Evolutionary conservation across 306 rosid species (phyloP), one percentile per base, ranked within the genome.

Genomic region (Nissolia schottii): DNA sequence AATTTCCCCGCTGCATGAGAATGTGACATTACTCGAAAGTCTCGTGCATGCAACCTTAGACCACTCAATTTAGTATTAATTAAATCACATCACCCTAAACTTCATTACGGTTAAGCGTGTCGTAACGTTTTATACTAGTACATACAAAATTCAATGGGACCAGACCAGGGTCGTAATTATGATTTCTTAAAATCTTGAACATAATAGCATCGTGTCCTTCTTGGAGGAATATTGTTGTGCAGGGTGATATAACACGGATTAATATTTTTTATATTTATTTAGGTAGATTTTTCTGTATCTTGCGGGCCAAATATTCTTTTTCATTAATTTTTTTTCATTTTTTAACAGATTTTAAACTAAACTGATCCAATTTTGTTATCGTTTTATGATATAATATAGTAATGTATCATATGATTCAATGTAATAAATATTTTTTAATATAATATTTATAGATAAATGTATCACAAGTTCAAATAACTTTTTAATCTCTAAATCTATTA

Each of bases 11-110:
- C 27, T 55, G 71, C 79, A 66, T 64, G 63, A 84, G 84, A 87
- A 85, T 74, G 92, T 82, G 87, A 85, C 77, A 72, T 75, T 84
- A 87, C 79, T 84, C 83, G 70, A 8, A 27, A 55, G 3, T 82
- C 81, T 84, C 85, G 85, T 82, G 83, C 85, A 63, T 84, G 82
- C 79, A 80, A 71, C 75, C 74, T 79, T 75, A 77, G 74, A 72
- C 60, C 41, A 64, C 56, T 46, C 64, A 31, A 23, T 77, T 58
- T 57, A 10, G 8, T 40, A 16, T 24, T 73, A 70, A 58, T 71
- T 65, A 66, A 81, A 66, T 72, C 73, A 67, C 68, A 60, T 14
- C 3, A 19, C 22, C 49, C 76, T 59, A 76, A 40, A 51, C 74
- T 63, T 41, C 66, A 53, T 64, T 64, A 70, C 49, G 25, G 3